Evolutionary conservation across 352 stramenopile genomes (phyloP).

Genomic region (Phytophthora foliorum): DNA sequence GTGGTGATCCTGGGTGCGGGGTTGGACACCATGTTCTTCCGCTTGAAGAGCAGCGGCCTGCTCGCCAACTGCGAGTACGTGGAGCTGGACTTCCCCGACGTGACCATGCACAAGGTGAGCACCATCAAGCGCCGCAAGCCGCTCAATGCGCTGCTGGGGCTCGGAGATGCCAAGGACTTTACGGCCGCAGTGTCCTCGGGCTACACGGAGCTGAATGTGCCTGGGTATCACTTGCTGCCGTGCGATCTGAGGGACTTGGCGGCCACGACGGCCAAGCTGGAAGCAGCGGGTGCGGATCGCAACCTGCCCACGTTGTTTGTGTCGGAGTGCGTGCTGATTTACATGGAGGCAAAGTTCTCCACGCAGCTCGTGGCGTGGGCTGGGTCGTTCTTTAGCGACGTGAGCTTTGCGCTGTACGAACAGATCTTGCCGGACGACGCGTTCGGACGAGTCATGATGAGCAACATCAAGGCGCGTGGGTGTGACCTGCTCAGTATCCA

Average conservation of each 20-base stretch:
- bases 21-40: slow-evolving; percentile 90
- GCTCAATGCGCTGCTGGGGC: slow-evolving; percentile 56
- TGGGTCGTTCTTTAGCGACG: slow-evolving; percentile 70
- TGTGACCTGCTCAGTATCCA: slow-evolving; percentile 90
- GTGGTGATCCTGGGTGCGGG: slow-evolving; percentile 86
- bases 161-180: slow-evolving; percentile 53
- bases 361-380: slow-evolving; percentile 81
- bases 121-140: slow-evolving; percentile 76
- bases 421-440: slow-evolving; percentile 92
- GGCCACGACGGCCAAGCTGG: slow-evolving; percentile 62
- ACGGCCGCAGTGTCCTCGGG: slow-evolving; percentile 61
- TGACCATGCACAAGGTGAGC: slow-evolving; percentile 86
- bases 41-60: slow-evolving; percentile 51
- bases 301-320: slow-evolving; percentile 81
- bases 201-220: slow-evolving; percentile 71
- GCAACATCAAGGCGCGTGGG: slow-evolving; percentile 91
- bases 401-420: slow-evolving; percentile 90
- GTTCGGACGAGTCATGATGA: slow-evolving; percentile 93
- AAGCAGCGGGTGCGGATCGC: slow-evolving; percentile 61
- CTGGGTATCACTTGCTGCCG: slow-evolving; percentile 82
- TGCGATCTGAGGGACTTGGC: slow-evolving; percentile 80
- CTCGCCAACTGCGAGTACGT: slow-evolving; percentile 79
- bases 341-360: slow-evolving; percentile 91
- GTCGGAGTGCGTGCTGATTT: slow-evolving; percentile 93
- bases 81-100: slow-evolving; percentile 85